phyloP scores from a whole-genome alignment of 768 basidiomycete species.

The Serendipita sp. region DNA sequence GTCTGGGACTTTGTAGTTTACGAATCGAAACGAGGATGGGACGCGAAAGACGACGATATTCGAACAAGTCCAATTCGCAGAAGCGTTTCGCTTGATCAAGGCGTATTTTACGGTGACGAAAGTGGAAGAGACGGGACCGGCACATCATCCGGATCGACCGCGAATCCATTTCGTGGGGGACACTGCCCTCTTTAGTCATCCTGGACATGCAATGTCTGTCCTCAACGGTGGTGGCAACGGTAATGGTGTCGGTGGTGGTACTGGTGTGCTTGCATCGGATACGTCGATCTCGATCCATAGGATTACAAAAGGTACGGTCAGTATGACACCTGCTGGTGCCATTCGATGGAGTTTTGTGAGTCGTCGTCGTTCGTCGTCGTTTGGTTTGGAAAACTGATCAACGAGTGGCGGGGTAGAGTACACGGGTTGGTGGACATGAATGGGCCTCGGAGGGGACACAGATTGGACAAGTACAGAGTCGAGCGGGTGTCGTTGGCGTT shows the following conservation, averaged over 20 bases:
- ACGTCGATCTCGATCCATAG: neutral
- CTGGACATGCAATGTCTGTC: neutral
- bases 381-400: neutral
- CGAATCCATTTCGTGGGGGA: conserved; percentile 10
- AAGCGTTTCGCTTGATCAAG: conserved; percentile 49
- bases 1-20: neutral
- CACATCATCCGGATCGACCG: conserved; percentile 9
- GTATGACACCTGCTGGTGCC: conserved; percentile 29
- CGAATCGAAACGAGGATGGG: conserved; percentile 17
- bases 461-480: conserved; percentile 47
- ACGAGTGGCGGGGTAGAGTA: neutral
- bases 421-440: neutral
- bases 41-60: conserved; percentile 33
- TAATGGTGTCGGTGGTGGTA: neutral
- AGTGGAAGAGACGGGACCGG: conserved; percentile 14
- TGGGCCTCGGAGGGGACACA: conserved; percentile 16
- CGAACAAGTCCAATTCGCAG: conserved; percentile 38
- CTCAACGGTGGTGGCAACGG: no score
- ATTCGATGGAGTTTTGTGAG: conserved; percentile 48
- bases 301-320: conserved; percentile 30
- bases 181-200: neutral
- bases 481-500: conserved; percentile 46
- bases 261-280: neutral
- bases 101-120: conserved; percentile 32
- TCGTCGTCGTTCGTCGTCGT: conserved; percentile 7